Evolutionary conservation across 140 eudicot genomes (phyloP), one percentile per base, ranked within the genome.

Genomic region (Bidens hawaiensis): DNA sequence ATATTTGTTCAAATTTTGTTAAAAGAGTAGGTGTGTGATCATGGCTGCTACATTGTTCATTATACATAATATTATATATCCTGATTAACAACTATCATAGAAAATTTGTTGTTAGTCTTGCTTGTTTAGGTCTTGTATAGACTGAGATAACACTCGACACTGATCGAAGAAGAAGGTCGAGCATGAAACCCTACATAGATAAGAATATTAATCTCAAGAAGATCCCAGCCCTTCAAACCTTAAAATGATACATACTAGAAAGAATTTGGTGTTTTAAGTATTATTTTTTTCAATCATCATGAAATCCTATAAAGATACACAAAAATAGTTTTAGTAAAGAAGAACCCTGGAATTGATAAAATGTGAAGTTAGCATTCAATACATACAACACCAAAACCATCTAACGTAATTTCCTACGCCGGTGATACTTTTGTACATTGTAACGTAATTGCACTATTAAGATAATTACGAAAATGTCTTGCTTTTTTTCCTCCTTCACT

Each of bases 191-290:
- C 30, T 53, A 31, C 19, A 21, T 49, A 52, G 60, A 24, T 30
- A 47, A 13, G 46, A 27, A 46, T n/a, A 28, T 18, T 22, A 12
- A 56, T 64, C 30, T 47, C 47, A 28, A 64, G 36, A 21, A 33
- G 30, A 55, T 14, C 58, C 23, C 41, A 27, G 23, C 42, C 75
- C 75, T 50, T 52, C 30, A 41, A 71, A 63, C 76, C 76, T 50
- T 41, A 62, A 70, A 26, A 18, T 62, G 10, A 6, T 14, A 25
- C 18, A 51, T 40, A 40, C 41, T 34, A 9, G 41, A 34, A 34
- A 34, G 41, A 6, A 31, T 34, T 8, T 6, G 13, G 11, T 43
- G 50, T 16, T 43, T 43, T 43, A 4, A 5, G 8, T 31, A 31
- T 43, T 43, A 15, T 43, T 47, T n/a, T n/a, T n/a, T n/a, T 47